These are phyloP conservation scores for Scalesia atractyloides DNA, from an alignment of 129 eudicot genomes.

Conservation along the genomic window DNA sequence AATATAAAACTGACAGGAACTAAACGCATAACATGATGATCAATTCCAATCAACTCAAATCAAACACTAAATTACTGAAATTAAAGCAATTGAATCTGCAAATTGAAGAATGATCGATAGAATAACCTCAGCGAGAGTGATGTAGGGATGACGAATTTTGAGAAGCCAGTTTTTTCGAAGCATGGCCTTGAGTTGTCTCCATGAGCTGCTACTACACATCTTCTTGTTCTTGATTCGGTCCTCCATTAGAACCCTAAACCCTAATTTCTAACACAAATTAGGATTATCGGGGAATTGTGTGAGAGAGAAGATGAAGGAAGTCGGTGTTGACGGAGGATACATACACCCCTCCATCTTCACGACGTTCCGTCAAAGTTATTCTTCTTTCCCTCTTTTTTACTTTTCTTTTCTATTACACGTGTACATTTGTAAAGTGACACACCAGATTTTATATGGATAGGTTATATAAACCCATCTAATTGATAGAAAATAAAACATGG, in stretches of 20 bases:
- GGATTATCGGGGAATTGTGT: background rate
- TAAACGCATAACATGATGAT: background rate
- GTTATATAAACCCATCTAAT: no score
- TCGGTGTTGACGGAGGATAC: conserved; percentile 21
- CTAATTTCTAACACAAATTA: conserved; percentile 12
- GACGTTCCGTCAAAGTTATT: background rate
- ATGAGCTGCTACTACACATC: conserved; percentile 42
- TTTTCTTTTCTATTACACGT: background rate
- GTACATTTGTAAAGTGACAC: no score
- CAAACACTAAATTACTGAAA: background rate
- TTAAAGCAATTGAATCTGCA: conserved; percentile 17
- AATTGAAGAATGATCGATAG: background rate
- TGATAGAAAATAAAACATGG: no score
- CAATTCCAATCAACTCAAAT: conserved; percentile 9
- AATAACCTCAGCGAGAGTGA: conserved; percentile 81
- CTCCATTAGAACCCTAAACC: conserved; percentile 38
- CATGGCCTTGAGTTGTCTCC: conserved; percentile 87
- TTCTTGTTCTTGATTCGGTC: conserved; percentile 26
- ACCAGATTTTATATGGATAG: no score
- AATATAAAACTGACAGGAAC: conserved; percentile 1
- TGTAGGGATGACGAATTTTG: conserved; percentile 88
- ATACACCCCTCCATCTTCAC: background rate
- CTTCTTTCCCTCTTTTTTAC: background rate
- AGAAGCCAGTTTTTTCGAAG: conserved; percentile 95
- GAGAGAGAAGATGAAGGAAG: conserved; percentile 1